Conservation (phyloP, 1,284 basidiomycete species). For the Boletus mariae region DNA sequence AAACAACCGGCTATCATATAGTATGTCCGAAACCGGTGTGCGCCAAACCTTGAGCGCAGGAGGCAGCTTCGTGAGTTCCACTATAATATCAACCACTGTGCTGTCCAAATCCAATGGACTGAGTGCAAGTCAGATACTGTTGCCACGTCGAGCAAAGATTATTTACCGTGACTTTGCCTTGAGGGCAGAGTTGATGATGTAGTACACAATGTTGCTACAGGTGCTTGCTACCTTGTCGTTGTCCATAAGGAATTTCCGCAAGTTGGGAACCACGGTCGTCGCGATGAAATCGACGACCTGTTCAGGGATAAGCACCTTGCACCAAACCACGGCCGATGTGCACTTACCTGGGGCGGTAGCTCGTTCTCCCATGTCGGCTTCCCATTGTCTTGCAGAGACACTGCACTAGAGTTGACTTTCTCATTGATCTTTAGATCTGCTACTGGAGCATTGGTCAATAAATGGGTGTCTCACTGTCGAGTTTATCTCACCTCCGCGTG, state of each 20-base stretch:
- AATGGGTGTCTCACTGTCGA: neutral
- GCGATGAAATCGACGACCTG: constrained; percentile 79
- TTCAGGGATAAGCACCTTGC: constrained; percentile 1
- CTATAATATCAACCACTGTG: constrained; percentile 65
- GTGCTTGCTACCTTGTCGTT: constrained; percentile 77
- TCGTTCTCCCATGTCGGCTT: constrained; percentile 46
- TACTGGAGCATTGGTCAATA: constrained; percentile 8
- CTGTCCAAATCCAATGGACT: constrained; percentile 71
- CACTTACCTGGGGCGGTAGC: constrained; percentile 49
- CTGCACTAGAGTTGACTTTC: constrained; percentile 45
- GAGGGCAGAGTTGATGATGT: constrained; percentile 79
- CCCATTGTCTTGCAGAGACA: constrained; percentile 41
- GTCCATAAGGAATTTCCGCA: constrained; percentile 82
- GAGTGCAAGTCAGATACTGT: constrained; percentile 5
- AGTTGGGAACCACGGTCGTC: constrained; percentile 64
- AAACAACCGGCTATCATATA: constrained; percentile 88
- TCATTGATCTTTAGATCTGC: constrained; percentile 52
- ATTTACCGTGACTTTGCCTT: constrained; percentile 66
- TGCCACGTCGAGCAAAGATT: neutral
- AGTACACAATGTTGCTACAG: constrained; percentile 84
- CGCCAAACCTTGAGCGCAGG: constrained; percentile 85
- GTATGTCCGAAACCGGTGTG: constrained; percentile 71
- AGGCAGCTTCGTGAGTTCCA: constrained; percentile 78
- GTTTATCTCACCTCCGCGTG: constrained; percentile 41
- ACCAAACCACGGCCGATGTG: neutral